Base-by-base conservation (phyloP, 176 grass and related monocot species). In the Pharus latifolius region DNA sequence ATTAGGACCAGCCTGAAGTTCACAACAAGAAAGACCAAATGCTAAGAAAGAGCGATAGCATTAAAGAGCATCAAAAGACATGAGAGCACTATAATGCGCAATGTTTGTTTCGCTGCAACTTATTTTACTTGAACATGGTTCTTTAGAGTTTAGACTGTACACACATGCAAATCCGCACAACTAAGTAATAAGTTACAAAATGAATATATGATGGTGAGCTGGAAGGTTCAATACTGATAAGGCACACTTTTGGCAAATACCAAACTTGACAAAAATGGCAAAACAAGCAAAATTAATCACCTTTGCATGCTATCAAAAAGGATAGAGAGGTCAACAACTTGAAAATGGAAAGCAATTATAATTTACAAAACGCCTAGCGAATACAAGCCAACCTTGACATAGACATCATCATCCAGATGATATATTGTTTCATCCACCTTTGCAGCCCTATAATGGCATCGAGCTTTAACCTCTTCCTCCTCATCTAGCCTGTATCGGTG, bases 361-460 rank as follows among this genome's bases (percentile, higher is more conserved):
- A 35, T 8, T 25, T 24, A 70, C 4, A 17, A 64, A 76, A 8
- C 1, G 29, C 12, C 5, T 37, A 38, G 19, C n/a, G n/a, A n/a
- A 37, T 23, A 26, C 32, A 28, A 30, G 34, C 40, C 75, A 58
- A 94, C 90, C 80, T 89, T 86, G 18, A 89, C 83, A 66, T 74
- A 84, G 11, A 81, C 90, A 73, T 89, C 79, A 20, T 89, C 90
- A 63, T 66, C 41, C 15, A 94, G 74, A 7, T 83, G 43, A 54
- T 83, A 94, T 2, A 73, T 65, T 12, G 74, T 22, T 24, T 74
- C 50, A 48, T 94, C 83, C 8, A 94, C 86, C 26, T 44, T 89
- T 17, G 72, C 83, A 49, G 41, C 30, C 14, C 0, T 42, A 64
- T 89, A 94, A 69, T 86, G 86, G 11, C 74, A 48, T 34, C 38